These are phyloP conservation scores for Nemania abortiva DNA, from an alignment of 2,329 filamentous ascomycete genomes.

Conservation along the genomic window DNA sequence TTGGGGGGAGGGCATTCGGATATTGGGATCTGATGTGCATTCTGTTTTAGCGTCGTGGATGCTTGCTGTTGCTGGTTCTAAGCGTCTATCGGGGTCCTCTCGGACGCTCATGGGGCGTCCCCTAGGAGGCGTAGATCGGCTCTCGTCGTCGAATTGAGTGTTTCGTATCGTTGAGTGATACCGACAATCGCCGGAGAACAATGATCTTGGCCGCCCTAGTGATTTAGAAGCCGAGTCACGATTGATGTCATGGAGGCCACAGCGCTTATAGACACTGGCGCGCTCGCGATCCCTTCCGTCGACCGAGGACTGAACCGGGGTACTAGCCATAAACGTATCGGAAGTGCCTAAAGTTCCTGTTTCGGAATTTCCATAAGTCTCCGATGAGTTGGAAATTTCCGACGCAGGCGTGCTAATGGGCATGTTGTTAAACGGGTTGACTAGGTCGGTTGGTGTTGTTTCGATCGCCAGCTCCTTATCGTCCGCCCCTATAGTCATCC, in stretches of 20 bases:
- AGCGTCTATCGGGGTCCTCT: not conserved
- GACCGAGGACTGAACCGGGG: constrained; percentile 6
- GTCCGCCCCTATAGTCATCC: constrained; percentile 56
- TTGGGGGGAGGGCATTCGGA: constrained; percentile 43
- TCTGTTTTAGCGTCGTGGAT: constrained; percentile 38
- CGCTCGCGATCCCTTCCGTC: constrained; percentile 13
- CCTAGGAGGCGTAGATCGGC: not conserved
- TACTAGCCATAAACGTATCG: constrained; percentile 40
- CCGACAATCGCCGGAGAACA: not conserved
- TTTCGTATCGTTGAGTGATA: constrained; percentile 15
- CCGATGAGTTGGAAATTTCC: constrained; percentile 33
- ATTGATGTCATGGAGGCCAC: constrained; percentile 21
- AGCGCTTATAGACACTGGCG: constrained; percentile 18
- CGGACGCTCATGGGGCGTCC: not conserved
- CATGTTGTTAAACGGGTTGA: constrained; percentile 25
- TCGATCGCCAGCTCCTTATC: constrained; percentile 4
- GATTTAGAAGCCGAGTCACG: not conserved
- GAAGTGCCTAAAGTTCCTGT: constrained; percentile 39
- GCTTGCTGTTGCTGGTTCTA: constrained; percentile 38
- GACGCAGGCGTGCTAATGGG: constrained; percentile 27
- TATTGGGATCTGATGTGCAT: constrained; percentile 19
- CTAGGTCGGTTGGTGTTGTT: constrained; percentile 6
- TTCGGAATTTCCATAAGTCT: constrained; percentile 37
- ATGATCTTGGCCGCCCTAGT: not conserved
- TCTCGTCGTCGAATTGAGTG: not conserved